Evolutionary conservation across 2,329 filamentous ascomycete species (phyloP).

Genomic region (Diaporthe ilicicola): DNA sequence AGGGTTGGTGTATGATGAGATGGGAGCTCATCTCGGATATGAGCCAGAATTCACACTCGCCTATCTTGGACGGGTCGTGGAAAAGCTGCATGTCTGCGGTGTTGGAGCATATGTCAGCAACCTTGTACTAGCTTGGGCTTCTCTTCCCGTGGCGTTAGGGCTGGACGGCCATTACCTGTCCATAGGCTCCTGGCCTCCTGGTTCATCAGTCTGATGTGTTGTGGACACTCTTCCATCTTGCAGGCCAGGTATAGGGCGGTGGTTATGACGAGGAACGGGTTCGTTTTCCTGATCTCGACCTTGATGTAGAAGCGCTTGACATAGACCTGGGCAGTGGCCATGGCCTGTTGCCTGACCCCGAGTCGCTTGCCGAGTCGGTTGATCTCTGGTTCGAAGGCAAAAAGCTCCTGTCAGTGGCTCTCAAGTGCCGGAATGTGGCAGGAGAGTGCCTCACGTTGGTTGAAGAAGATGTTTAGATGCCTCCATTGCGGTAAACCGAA

Average conservation of each 20-base stretch:
- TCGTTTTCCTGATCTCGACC: slow-evolving; percentile 90
- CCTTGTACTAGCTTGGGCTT: not conserved
- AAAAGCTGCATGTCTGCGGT: slow-evolving; percentile 39
- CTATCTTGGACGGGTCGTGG: slow-evolving; percentile 82
- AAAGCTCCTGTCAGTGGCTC: slow-evolving; percentile 19
- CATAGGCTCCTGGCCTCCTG: slow-evolving; percentile 86
- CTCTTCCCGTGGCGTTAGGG: not conserved
- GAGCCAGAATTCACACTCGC: slow-evolving; percentile 92
- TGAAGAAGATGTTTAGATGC: slow-evolving; percentile 90
- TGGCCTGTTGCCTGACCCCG: slow-evolving; percentile 85
- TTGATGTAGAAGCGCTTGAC: slow-evolving; percentile 92
- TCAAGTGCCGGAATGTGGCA: not conserved
- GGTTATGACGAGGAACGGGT: slow-evolving; percentile 91
- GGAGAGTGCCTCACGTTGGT: slow-evolving; percentile 71
- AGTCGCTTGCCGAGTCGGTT: slow-evolving; percentile 85
- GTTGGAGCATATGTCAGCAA: slow-evolving; percentile 12
- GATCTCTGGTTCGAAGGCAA: slow-evolving; percentile 65
- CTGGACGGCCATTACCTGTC: slow-evolving; percentile 62
- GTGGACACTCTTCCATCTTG: slow-evolving; percentile 97
- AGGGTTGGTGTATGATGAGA: slow-evolving; percentile 90
- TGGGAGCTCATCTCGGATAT: slow-evolving; percentile 93
- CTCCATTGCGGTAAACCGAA: slow-evolving; percentile 84
- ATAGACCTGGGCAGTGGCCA: slow-evolving; percentile 95
- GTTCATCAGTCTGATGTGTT: slow-evolving; percentile 92
- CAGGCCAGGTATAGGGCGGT: slow-evolving; percentile 94